Conservation (phyloP, 805 yeast genomes). For the Ogataea allantospora region DNA sequence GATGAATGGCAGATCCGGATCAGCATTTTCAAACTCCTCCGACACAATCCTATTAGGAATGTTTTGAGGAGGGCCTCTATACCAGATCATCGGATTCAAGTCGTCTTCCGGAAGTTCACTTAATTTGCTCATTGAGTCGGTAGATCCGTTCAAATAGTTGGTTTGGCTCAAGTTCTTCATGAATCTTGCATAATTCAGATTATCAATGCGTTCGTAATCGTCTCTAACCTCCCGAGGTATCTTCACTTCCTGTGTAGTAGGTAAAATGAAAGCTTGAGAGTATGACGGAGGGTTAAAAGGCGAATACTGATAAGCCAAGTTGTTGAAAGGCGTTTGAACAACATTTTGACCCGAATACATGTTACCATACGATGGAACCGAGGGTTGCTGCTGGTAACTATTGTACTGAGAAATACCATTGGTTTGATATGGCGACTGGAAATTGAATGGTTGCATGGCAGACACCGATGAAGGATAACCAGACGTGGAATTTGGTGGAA, state of each 20-base stretch:
- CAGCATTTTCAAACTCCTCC: constrained; percentile 12
- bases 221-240: constrained; percentile 35
- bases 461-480: constrained; percentile 4
- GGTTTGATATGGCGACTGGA: constrained; percentile 11
- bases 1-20: constrained; percentile 20
- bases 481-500: constrained; percentile 9
- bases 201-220: constrained; percentile 34
- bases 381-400: constrained; percentile 12
- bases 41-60: constrained; percentile 40
- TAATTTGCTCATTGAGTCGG: constrained; percentile 20
- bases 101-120: constrained; percentile 19
- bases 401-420: constrained; percentile 10
- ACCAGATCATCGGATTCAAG: constrained; percentile 54
- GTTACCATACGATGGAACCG: constrained; percentile 12
- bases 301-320: constrained; percentile 30
- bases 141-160: constrained; percentile 19
- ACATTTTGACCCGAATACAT: constrained; percentile 28
- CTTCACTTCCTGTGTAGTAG: constrained; percentile 35
- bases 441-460: constrained; percentile 12
- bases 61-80: constrained; percentile 61
- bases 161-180: constrained; percentile 19
- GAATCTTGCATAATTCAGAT: constrained; percentile 31
- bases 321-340: constrained; percentile 34
- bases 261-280: constrained; percentile 36
- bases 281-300: constrained; percentile 31